Evolutionary conservation across 2,329 filamentous ascomycete genomes (phyloP), one percentile per base, ranked within the genome.

Genomic region (Microthyrium microscopicum): DNA sequence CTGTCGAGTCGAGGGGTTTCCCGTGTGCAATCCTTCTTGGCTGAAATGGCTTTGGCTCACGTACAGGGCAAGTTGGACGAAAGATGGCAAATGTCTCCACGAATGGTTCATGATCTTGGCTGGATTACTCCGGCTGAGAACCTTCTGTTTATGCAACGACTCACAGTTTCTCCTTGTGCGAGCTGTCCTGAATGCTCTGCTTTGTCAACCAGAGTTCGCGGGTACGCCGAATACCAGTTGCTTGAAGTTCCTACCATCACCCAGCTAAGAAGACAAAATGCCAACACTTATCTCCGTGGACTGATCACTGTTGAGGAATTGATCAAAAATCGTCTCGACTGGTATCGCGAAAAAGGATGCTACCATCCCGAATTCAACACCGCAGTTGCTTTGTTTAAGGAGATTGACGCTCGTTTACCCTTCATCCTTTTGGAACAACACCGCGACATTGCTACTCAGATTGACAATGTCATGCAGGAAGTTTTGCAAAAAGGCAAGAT

Each of bases 61-160:
- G n/a, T n/a, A n/a, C n/a, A n/a, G n/a, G n/a, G n/a, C n/a, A n/a
- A n/a, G n/a, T n/a, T n/a, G n/a, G n/a, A n/a, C n/a, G 31, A 33
- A 33, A 8, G 5, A n/a, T 18, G 15, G 16, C 25, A 25, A 20
- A 16, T 33, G 11, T 25, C 31, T 13, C 15, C 15, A 7, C 25
- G 20, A 5, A 26, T 33, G 7, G 21, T 16, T 15, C 17, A 17
- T 7, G 31, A 33, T 12, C 15, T 33, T 20, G 31, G 13, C 11
- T n/a, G 27, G 5, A 26, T 25, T 16, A 33, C 31, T 15, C 17
- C 31, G 8, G 21, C 31, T 26, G 31, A 33, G n/a, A 16, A 26
- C 17, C 24, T 33, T 16, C 27, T 22, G 5, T 16, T 33, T 17
- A 20, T 33, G 19, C 31, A 33, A 25, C 31, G 20, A 12, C 16